phyloP scores from a whole-genome alignment of 106 monocot genomes.

The Dioscorea alata region DNA sequence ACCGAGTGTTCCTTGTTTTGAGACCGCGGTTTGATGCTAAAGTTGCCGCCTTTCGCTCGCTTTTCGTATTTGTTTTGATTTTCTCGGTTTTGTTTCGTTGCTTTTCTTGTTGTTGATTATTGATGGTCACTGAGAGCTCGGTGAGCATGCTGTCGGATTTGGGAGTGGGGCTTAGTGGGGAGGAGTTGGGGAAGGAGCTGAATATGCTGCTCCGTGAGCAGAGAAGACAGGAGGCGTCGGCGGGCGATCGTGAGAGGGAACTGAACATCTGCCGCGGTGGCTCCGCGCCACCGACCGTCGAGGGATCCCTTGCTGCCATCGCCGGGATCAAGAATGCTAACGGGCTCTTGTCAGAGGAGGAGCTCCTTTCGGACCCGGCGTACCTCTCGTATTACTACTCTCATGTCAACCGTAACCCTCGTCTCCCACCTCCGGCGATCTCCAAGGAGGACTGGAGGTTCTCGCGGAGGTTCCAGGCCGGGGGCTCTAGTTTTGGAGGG shows the following conservation, averaged over 20 bases:
- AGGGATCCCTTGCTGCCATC: constrained; percentile 59
- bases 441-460: constrained; percentile 71
- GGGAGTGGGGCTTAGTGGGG: constrained; percentile 37
- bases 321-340: constrained; percentile 28
- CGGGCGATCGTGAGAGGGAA: constrained; percentile 48
- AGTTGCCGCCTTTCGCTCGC: constrained; percentile 10
- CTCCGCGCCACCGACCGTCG: constrained; percentile 71
- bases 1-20: not conserved
- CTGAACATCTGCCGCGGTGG: constrained; percentile 54
- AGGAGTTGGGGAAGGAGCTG: constrained; percentile 41
- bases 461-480: constrained; percentile 37
- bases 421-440: constrained; percentile 52
- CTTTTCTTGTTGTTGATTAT: not conserved
- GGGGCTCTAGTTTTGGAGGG: constrained; percentile 39
- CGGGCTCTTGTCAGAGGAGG: constrained; percentile 40
- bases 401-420: constrained; percentile 56
- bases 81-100: not conserved
- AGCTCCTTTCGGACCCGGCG: constrained; percentile 46
- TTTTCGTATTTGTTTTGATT: not conserved
- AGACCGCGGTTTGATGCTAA: not conserved
- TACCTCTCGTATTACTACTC: constrained; percentile 59
- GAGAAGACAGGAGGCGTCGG: constrained; percentile 36
- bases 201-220: constrained; percentile 38
- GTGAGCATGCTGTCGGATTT: constrained; percentile 42
- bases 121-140: constrained; percentile 26